phyloP scores from a whole-genome alignment of 352 stramenopile genomes.

The Blastocystis sp. region DNA sequence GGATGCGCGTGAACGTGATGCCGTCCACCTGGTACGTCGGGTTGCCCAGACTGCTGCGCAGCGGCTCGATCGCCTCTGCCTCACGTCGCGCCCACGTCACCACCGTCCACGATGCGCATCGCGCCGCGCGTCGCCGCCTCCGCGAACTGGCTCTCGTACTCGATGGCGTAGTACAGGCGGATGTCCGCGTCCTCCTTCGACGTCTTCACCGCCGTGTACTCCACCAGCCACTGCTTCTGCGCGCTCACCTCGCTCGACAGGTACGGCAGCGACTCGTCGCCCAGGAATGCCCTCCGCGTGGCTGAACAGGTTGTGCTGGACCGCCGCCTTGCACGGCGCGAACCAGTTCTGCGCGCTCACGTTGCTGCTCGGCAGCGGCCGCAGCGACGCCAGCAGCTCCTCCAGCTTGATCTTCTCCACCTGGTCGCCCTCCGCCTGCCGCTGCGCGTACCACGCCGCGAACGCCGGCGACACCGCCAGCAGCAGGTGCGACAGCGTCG shows the following conservation, averaged over 20 bases:
- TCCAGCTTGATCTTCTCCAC: conserved; percentile 43
- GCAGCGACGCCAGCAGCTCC: conserved; percentile 19
- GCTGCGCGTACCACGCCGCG: conserved; percentile 19
- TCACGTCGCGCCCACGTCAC: not conserved
- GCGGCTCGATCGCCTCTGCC: not conserved
- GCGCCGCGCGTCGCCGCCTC: conserved; percentile 18
- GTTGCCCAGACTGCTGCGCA: not conserved
- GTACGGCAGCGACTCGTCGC: not conserved
- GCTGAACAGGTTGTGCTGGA: not conserved
- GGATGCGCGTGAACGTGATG: conserved; percentile 32
- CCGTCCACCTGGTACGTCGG: conserved; percentile 8
- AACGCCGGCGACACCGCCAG: conserved; percentile 39
- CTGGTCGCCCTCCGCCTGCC: conserved; percentile 13
- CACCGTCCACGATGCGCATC: conserved; percentile 47
- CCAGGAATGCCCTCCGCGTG: conserved; percentile 20
- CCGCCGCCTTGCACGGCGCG: not conserved
- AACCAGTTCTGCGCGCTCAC: conserved; percentile 7
- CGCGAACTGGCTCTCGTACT: conserved; percentile 23
- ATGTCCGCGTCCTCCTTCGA: not conserved
- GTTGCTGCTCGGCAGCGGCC: not conserved
- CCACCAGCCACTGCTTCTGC: not conserved
- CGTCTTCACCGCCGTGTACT: conserved; percentile 4
- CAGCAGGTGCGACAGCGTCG: conserved; percentile 28
- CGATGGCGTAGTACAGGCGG: not conserved
- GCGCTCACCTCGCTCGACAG: not conserved